Conservation (phyloP, 345 rosid species). For the Euphorbia peplus region DNA sequence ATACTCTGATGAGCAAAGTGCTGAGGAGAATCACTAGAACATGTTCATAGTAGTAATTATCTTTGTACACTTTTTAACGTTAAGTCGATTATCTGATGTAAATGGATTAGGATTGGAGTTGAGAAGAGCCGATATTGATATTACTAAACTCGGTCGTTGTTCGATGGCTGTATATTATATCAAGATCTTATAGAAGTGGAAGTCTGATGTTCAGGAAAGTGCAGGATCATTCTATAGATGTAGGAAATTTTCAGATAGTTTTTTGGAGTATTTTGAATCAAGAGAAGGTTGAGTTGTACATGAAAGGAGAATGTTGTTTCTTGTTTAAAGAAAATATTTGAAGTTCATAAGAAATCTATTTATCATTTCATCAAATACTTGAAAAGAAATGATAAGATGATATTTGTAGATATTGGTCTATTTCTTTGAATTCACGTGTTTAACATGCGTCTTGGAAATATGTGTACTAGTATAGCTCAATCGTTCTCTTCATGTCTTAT, state of each 20-base stretch:
- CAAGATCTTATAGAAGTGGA: not conserved
- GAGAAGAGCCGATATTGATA: not conserved
- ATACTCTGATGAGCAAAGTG: conserved; percentile 39
- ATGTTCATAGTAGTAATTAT: not conserved
- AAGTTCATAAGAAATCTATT: not conserved
- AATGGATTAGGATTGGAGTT: not conserved
- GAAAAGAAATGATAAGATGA: no score
- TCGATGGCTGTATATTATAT: not conserved
- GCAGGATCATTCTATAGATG: no score
- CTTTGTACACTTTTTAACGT: no score
- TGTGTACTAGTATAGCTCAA: no score
- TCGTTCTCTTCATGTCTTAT: no score
- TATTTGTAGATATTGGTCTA: no score
- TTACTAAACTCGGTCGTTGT: not conserved
- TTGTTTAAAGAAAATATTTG: not conserved
- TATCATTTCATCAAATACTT: no score
- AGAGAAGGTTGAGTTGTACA: not conserved
- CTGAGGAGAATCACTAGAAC: conserved; percentile 13
- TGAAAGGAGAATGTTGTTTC: not conserved
- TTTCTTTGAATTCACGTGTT: no score
- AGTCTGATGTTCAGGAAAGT: not conserved
- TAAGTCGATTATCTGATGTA: not conserved
- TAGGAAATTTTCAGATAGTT: no score
- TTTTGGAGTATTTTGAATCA: no score
- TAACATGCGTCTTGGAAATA: no score